Conservation (phyloP, 2,329 filamentous ascomycete species). For the Bertia moriformis region DNA sequence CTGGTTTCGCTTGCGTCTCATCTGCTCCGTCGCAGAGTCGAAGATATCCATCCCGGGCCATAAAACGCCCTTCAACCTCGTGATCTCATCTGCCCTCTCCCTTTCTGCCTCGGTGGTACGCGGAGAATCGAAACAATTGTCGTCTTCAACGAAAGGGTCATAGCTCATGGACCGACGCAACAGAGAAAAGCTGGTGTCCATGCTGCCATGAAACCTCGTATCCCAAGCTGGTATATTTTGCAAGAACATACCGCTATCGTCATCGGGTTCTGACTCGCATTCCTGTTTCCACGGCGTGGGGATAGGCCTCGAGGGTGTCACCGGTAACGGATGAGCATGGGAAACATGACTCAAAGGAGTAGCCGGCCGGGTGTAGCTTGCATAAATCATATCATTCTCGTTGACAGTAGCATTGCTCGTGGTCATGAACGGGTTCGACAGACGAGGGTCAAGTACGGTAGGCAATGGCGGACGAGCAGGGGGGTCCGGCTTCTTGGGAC, state of each 20-base stretch:
- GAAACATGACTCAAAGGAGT: too few relatives aligned
- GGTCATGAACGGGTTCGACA: neutral
- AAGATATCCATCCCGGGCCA: slow-evolving; percentile 36
- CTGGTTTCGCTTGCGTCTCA: slow-evolving; percentile 31
- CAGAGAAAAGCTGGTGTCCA: neutral
- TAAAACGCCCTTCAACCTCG: slow-evolving; percentile 26
- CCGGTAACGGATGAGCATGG: too few relatives aligned
- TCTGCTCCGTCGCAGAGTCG: slow-evolving; percentile 30
- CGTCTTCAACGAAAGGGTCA: neutral
- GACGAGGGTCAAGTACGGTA: neutral
- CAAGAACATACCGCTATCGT: neutral
- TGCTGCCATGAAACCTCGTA: too few relatives aligned
- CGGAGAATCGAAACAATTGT: neutral
- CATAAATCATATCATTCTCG: neutral
- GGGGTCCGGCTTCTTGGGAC: neutral
- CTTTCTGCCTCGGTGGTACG: slow-evolving; percentile 8
- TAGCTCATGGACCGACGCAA: neutral
- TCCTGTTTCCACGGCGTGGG: too few relatives aligned
- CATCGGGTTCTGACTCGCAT: neutral
- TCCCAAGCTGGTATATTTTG: neutral
- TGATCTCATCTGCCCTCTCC: slow-evolving; percentile 17
- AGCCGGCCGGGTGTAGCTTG: too few relatives aligned
- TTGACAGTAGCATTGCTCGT: neutral
- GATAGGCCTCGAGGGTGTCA: too few relatives aligned
- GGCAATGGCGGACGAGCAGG: neutral